Evolutionary conservation across 306 rosid species (phyloP), one percentile per base, ranked within the genome.

Genomic region (Boehmeria nivea): DNA sequence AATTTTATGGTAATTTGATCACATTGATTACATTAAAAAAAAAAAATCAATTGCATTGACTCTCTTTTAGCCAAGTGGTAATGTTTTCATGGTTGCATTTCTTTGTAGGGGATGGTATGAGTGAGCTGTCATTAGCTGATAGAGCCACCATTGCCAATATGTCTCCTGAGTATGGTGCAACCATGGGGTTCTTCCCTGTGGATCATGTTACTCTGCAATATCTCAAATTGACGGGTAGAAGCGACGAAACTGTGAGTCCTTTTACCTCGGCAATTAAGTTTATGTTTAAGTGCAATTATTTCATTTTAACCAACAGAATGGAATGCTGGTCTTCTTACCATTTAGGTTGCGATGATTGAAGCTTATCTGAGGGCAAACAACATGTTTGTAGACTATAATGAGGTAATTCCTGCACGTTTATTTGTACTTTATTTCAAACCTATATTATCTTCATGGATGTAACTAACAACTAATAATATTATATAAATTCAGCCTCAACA

Each of bases 151-250:
- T 93, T 67, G 99, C 99, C 47, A 93, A 93, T 64, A 93, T 93
- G 99, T 83, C 99, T 72, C 99, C 96, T 2, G 99, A 93, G 55
- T 93, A 93, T 77, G 99, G 99, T 69, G 99, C 96, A 67, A 87
- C 99, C 34, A 93, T 93, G 99, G 99, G 96, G 16, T 91, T 87
- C 84, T 91, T 91, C 72, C 95, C 96, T 16, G 99, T 91, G 40
- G 96, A 87, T 77, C 95, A 78, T 51, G 89, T 90, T 69, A 90
- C 98, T 44, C 78, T 91, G 61, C 96, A 91, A 55, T 91, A 91
- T 75, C 99, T 91, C 64, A 87, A 81, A 76, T 67, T 90, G 72
- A 90, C 95, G 0, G 95, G 98, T 57, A 73, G 96, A 79, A 93
- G 88, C 59, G 96, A 87, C 27, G 96, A 93, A 68, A 87, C 89